Percentiles rank a stretch among this genome's conserved stretches.
These are phyloP conservation scores for Coemansia sp. DNA, from an alignment of 192 early-diverging fungal species.

Conservation along the genomic window DNA sequence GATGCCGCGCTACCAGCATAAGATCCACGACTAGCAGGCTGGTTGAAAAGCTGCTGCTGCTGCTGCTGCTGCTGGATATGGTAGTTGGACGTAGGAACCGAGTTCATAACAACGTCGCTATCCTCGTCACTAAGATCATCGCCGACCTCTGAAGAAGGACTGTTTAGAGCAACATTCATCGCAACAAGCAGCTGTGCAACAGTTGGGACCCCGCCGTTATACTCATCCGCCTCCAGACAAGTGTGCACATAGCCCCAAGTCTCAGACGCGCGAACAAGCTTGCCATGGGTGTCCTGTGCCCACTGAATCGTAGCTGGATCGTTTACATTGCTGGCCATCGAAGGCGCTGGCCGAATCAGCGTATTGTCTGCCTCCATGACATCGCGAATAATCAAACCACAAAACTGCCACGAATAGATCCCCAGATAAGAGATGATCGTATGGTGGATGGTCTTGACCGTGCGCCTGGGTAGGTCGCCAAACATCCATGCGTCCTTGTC, in stretches of 20 bases:
- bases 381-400: conserved; percentile 36
- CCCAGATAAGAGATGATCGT: conserved; percentile 69
- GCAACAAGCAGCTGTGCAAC: conserved; percentile 30
- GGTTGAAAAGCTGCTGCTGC: neutral
- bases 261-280: conserved; percentile 31
- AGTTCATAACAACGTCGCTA: conserved; percentile 9
- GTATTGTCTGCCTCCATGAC: conserved; percentile 28
- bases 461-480: conserved; percentile 92
- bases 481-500: conserved; percentile 61
- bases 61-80: neutral
- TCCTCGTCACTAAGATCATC: conserved; percentile 22
- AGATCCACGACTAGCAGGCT: neutral
- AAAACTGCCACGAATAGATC: conserved; percentile 36
- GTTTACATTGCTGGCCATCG: conserved; percentile 1
- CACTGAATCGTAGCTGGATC: conserved; percentile 19
- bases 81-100: neutral
- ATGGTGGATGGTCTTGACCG: conserved; percentile 88
- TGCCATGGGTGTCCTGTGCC: conserved; percentile 21
- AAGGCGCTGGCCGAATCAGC: conserved; percentile 19
- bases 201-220: conserved; percentile 11
- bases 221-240: conserved; percentile 6
- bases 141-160: neutral
- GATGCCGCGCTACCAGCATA: conserved; percentile 24
- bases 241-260: conserved; percentile 40
- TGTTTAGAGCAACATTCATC: conserved; percentile 17